Evolutionary conservation across 139 green algal species (phyloP).

Genomic region (Marvania coccoides): DNA sequence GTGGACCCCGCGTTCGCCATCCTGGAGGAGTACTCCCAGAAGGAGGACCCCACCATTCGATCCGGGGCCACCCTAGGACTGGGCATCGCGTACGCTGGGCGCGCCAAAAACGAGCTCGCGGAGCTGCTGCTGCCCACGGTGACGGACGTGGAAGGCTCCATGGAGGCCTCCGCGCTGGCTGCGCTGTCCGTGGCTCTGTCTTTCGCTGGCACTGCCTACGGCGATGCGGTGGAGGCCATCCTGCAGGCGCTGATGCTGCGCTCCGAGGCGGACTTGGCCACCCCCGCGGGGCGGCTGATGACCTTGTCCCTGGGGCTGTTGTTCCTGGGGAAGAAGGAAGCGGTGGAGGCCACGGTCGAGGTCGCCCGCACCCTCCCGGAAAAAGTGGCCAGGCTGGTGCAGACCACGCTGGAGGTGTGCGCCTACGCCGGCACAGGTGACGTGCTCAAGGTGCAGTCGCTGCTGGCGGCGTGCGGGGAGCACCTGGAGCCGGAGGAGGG

Average conservation of each 20-base stretch:
- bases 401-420: slow-evolving; percentile 68
- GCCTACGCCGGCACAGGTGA: slow-evolving; percentile 95
- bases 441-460: slow-evolving; percentile 91
- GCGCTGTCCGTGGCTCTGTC: slow-evolving; percentile 87
- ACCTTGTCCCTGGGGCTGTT: slow-evolving; percentile 86
- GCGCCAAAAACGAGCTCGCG: slow-evolving; percentile 43
- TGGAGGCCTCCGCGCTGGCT: slow-evolving; percentile 67
- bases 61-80: slow-evolving; percentile 88
- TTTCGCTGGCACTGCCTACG: slow-evolving; percentile 69
- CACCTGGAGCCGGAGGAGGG: slow-evolving; percentile 66
- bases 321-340: slow-evolving; percentile 85
- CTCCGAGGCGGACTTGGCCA: slow-evolving; percentile 65
- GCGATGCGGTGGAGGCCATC: slow-evolving; percentile 68
- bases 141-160: slow-evolving; percentile 57
- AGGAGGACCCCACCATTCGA: slow-evolving; percentile 56
- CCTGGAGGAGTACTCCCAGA: slow-evolving; percentile 82
- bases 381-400: slow-evolving; percentile 62
- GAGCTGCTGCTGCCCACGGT: slow-evolving; percentile 60
- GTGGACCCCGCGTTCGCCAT: slow-evolving; percentile 95
- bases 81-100: slow-evolving; percentile 95
- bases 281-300: slow-evolving; percentile 71
- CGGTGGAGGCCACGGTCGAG: slow-evolving; percentile 90
- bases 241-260: slow-evolving; percentile 87
- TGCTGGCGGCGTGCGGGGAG: slow-evolving; percentile 83
- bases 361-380: slow-evolving; percentile 83